These are phyloP conservation scores for Amylocarpus encephaloides DNA, from an alignment of 2,329 filamentous ascomycete species.

Conservation along the genomic window DNA sequence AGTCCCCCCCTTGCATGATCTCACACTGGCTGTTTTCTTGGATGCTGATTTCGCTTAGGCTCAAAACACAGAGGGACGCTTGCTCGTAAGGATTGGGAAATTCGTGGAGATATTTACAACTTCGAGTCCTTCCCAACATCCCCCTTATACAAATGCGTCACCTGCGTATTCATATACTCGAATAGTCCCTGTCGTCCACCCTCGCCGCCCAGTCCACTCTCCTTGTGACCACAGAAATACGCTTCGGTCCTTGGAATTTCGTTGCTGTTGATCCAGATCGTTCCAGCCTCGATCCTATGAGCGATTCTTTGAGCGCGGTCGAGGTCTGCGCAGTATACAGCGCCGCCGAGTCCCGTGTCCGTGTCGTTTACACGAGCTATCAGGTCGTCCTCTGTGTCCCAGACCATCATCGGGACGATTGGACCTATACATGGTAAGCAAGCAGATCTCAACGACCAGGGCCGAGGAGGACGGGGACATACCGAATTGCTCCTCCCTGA, in stretches of 20 bases:
- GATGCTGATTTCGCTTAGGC: too few relatives aligned
- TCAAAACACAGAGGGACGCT: too few relatives aligned
- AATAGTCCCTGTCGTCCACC: slow-evolving; percentile 27
- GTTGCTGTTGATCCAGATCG: slow-evolving; percentile 54
- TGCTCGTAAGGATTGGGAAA: too few relatives aligned
- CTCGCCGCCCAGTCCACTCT: slow-evolving; percentile 32
- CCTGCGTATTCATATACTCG: slow-evolving; percentile 25
- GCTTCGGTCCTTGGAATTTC: slow-evolving; percentile 41
- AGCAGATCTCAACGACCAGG: neutral
- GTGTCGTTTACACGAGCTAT: slow-evolving; percentile 48
- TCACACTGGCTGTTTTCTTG: too few relatives aligned
- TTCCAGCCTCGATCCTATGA: slow-evolving; percentile 48
- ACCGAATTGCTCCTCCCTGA: slow-evolving; percentile 56
- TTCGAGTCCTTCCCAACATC: slow-evolving; percentile 13
- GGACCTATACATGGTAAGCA: slow-evolving; percentile 36
- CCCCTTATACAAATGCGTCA: slow-evolving; percentile 19
- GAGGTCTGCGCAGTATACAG: slow-evolving; percentile 51
- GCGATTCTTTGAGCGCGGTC: slow-evolving; percentile 46
- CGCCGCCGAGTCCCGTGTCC: slow-evolving; percentile 48
- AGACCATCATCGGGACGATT: slow-evolving; percentile 56
- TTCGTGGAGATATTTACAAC: neutral
- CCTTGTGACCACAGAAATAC: slow-evolving; percentile 31
- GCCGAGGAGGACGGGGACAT: slow-evolving; percentile 18
- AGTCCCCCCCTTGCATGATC: too few relatives aligned
- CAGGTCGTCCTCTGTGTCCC: slow-evolving; percentile 55